Evolutionary conservation across 768 basidiomycete genomes (phyloP), one percentile per base, ranked within the genome.

Genomic region (Mycena floridula): DNA sequence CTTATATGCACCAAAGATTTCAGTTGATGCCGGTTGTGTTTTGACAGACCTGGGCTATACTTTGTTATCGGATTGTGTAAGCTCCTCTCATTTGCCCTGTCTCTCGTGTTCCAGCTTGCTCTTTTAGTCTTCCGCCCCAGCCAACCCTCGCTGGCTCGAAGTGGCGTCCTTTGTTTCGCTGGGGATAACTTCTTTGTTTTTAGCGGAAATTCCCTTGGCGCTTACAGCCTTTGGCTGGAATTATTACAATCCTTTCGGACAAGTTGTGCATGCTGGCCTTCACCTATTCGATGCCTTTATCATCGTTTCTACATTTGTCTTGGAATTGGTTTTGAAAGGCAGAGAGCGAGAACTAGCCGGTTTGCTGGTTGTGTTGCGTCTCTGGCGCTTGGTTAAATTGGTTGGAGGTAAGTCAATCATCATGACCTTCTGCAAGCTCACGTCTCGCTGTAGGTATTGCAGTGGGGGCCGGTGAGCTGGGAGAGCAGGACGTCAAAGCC

Each of bases 381-480:
- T 91, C 12, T 89, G 89, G 89, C 73, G 89, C 21, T 66, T 91
- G 25, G 75, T 90, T 21, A 88, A 89, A 57, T 68, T 91, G 11
- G 80, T 88, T 25, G 66, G 68, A 62, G 67, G 69, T 76, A 36
- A 52, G 56, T 16, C n/a, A n/a, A 20, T 37, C 16, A 25, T 7
- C 43, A n/a, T n/a, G n/a, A n/a, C n/a, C n/a, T n/a, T n/a, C n/a
- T n/a, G n/a, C n/a, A n/a, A n/a, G n/a, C n/a, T n/a, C n/a, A n/a
- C n/a, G 32, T 15, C 18, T 35, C 32, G 13, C 13, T 35, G 42
- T 50, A 87, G 87, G 86, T 35, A 76, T 91, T 26, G 79, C 87
- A 3, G 77, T 89, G 35, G 83, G 86, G 11, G 79, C 84, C 1
- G 83, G 79, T 11, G 85, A 89, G 55, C 47, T 89, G 4, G 73